These are phyloP conservation scores for Primulina tabacum DNA, from an alignment of 257 asterid genomes.

Conservation along the genomic window DNA sequence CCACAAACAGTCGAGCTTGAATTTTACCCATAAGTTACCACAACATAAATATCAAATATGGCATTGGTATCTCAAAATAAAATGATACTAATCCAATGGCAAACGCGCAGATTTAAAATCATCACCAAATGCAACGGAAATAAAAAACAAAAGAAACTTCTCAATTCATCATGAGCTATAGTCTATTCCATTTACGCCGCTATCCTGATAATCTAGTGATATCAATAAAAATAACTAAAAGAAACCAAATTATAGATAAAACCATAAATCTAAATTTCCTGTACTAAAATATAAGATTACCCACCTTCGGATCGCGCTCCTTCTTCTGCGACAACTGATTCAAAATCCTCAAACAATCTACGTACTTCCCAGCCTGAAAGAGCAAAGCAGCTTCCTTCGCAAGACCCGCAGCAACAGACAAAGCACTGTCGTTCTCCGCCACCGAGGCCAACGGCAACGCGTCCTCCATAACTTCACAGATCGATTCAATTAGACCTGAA, in stretches of 20 bases:
- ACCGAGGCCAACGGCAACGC: slow-evolving; percentile 32
- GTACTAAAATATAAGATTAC: neutral
- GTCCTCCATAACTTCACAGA: slow-evolving; percentile 62
- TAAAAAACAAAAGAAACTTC: neutral
- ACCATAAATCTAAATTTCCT: neutral
- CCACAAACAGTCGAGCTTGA: neutral
- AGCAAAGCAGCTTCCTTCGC: slow-evolving; percentile 79
- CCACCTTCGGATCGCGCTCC: slow-evolving; percentile 79
- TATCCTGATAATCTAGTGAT: neutral
- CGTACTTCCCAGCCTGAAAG: slow-evolving; percentile 72
- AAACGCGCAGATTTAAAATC: neutral
- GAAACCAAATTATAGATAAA: neutral
- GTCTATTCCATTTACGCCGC: neutral
- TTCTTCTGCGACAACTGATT: slow-evolving; percentile 59
- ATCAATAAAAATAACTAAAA: neutral
- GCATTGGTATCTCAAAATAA: neutral
- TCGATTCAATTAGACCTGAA: slow-evolving; percentile 31
- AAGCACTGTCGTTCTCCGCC: slow-evolving; percentile 55
- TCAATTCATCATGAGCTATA: neutral
- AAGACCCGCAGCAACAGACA: slow-evolving; percentile 59
- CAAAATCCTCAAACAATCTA: slow-evolving; percentile 63
- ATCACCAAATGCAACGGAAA: neutral
- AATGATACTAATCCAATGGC: neutral
- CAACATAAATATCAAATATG: neutral
- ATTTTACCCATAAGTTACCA: no score